phyloP scores from a whole-genome alignment of 495 filamentous ascomycete genomes.

The Aspergillus cavernicola region DNA sequence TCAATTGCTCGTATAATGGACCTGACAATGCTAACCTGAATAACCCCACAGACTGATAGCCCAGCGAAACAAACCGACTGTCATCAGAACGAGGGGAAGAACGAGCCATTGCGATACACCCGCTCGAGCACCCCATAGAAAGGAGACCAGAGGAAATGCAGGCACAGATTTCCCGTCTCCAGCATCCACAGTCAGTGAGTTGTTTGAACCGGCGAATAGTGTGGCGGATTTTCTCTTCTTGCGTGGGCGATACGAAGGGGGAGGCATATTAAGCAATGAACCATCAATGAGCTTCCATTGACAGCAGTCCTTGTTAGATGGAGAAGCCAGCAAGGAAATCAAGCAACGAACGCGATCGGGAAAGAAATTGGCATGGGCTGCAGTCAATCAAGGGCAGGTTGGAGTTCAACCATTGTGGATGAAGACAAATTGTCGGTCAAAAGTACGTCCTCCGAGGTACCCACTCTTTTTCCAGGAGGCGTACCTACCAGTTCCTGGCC shows the following conservation, averaged over 20 bases:
- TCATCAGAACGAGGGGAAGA: slow-evolving; percentile 82
- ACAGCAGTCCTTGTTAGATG: too few species aligned
- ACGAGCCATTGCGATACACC: slow-evolving; percentile 89
- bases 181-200: slow-evolving; percentile 44
- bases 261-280: slow-evolving; percentile 24
- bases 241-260: slow-evolving; percentile 50
- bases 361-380: too few species aligned
- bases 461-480: not conserved
- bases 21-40: slow-evolving; percentile 57
- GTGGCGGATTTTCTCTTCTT: slow-evolving; percentile 52
- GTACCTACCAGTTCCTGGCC: slow-evolving; percentile 20
- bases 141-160: slow-evolving; percentile 82
- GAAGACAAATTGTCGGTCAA: not conserved
- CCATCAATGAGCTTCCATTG: slow-evolving; percentile 27
- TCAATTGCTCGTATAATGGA: not conserved
- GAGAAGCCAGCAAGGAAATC: too few species aligned
- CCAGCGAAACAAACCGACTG: slow-evolving; percentile 89
- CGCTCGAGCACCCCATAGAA: slow-evolving; percentile 85
- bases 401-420: too few species aligned
- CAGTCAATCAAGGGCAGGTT: too few species aligned
- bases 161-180: slow-evolving; percentile 41
- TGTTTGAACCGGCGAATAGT: slow-evolving; percentile 47
- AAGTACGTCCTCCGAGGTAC: not conserved
- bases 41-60: slow-evolving; percentile 89
- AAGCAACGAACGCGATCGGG: too few species aligned